A percentile compares a stretch with the other conserved stretches of the same genome.
Conservation (phyloP, 805 yeast species). For the Saturnispora hagleri region DNA sequence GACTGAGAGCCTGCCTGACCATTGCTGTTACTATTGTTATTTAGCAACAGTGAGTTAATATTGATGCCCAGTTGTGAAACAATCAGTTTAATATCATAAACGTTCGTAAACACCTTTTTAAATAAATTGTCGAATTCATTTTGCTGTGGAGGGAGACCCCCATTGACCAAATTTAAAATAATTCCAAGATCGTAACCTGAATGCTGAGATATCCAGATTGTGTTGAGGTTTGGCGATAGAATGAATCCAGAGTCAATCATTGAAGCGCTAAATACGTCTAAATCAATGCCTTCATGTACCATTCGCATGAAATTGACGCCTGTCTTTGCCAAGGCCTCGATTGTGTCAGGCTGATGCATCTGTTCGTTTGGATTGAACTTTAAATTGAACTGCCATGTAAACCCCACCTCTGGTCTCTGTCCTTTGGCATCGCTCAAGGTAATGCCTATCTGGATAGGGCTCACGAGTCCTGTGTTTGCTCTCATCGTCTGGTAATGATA, state of each 20-base stretch:
- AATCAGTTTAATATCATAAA: conserved; percentile 69
- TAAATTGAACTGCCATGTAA: conserved; percentile 97
- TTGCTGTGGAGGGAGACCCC: neutral
- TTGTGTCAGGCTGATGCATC: conserved; percentile 82
- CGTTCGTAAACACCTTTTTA: conserved; percentile 64
- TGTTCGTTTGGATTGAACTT: conserved; percentile 65
- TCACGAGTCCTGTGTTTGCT: conserved; percentile 78
- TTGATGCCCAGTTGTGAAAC: conserved; percentile 15
- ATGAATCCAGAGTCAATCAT: conserved; percentile 80
- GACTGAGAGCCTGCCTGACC: neutral
- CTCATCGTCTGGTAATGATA: conserved; percentile 95
- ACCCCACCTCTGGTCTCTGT: conserved; percentile 46
- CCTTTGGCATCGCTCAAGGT: conserved; percentile 65
- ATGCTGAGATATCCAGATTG: conserved; percentile 86
- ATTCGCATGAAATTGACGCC: conserved; percentile 77
- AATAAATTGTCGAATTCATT: conserved; percentile 64
- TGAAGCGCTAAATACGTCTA: conserved; percentile 71
- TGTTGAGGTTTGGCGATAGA: conserved; percentile 27
- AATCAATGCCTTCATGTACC: conserved; percentile 67
- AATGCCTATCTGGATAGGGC: conserved; percentile 79
- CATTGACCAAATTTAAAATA: conserved; percentile 31
- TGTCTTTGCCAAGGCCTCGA: conserved; percentile 68
- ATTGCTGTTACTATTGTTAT: neutral
- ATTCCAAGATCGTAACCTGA: conserved; percentile 94
- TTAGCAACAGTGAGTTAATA: neutral